Base-by-base conservation (phyloP, 202 grass and related monocot genomes). In the Dendrocalamus latiflorus region DNA sequence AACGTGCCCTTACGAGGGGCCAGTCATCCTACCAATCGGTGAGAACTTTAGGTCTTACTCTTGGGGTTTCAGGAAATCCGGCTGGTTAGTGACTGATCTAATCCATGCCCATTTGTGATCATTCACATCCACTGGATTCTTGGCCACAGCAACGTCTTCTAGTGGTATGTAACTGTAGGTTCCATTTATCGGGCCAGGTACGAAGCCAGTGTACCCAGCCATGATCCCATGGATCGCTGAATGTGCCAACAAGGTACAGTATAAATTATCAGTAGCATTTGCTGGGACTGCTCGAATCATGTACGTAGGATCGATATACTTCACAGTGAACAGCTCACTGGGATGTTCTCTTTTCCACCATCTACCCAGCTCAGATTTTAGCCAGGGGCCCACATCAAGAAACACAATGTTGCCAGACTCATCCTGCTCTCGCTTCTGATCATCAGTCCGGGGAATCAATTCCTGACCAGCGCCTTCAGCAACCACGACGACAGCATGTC, bases 61-160 rank as follows among this genome's bases (percentile, higher is more conserved):
- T 44, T 74, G 36, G 25, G 60, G 24, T 66, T 72, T 80, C 17
- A 71, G 39, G 45, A 97, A 97, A 88, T 97, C 90, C 13, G 92
- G 95, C 50, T 94, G 95, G 64, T 75, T 88, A 17, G 95, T 90
- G 26, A 94, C 86, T 38, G 95, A 94, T 74, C 88, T 85, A 42
- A 97, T 86, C 92, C 95, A 97, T 71, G 95, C 88, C 95, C 92
- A 97, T 80, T 91, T 97, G 68, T 97, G 92, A 75, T 97, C 86
- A 78, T 82, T 94, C 76, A 88, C 87, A 88, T 94, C 79, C 1
- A 94, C 92, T 14, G 84, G 84, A 60, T 94, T 94, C 85, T 79
- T 86, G 1, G 90, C 89, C 39, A 88, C 70, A 12, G 92, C 92
- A 15, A 97, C 30, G 50, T 97, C 94, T 70, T 97, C 88, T 41